Evolutionary conservation across 352 stramenopile genomes (phyloP), one percentile per base, ranked within the genome.

Genomic region (Globisporangium okanoganense): DNA sequence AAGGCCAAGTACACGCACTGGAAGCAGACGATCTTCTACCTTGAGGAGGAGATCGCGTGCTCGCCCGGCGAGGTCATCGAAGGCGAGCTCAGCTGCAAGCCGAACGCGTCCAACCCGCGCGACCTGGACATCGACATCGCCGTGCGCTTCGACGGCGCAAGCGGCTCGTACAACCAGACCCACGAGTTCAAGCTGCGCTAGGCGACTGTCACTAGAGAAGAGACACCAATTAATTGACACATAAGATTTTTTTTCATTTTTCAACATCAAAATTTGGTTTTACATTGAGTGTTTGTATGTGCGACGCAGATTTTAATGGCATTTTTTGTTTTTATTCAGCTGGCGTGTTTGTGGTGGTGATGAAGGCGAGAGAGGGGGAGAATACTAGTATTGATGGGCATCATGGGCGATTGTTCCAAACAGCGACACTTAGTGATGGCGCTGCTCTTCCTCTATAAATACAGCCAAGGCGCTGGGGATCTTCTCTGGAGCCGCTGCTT

Each of bases 11-110:
- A 99, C 76, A 99, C 97, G 47, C 97, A 99, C 81, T 99, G 97
- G 97, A 99, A 99, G 75, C 97, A 99, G 75, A 98, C 95, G 14
- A 90, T 99, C 18, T 98, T 99, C 65, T 99, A 98, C 71, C 73
- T 98, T 7, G 78, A 92, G 29, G 79, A 88, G 29, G 82, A 95
- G 49, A 70, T 98, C 25, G 82, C 83, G 22, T 92, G 92, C 61
- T 81, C 74, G 49, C 69, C 79, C 3, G 94, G 92, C 13, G 94
- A 98, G 56, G 66, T 87, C 27, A 90, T 98, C 45, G 85, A 92
- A 49, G 95, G 95, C 27, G 94, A 86, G 38, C 76, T 98, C 47
- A 81, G 73, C 20, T 96, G 84, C 75, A 88, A 84, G 54, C 90
- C 89, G 20, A 98, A 98, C 65, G 82, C 74, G 12, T 79, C 85